Evolutionary conservation across 345 rosid species (phyloP).

Genomic region (Litchi chinensis): DNA sequence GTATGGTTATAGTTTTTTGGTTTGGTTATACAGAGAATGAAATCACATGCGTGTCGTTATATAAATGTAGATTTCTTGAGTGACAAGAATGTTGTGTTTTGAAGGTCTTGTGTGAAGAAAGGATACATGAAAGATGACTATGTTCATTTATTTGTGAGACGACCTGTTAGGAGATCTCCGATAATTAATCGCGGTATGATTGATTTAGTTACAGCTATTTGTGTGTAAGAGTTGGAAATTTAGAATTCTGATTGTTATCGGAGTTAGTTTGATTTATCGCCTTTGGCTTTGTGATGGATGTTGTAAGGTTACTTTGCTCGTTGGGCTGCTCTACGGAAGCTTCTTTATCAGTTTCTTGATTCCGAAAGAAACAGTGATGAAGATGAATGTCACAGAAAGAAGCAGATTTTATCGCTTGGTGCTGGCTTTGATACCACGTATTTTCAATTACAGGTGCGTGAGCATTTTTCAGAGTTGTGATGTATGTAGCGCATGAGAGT

Average conservation of each 20-base stretch:
- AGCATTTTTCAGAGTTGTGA: slow-evolving; percentile 18
- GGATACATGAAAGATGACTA: slow-evolving; percentile 96
- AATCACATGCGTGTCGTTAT: not conserved
- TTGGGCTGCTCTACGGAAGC: slow-evolving; percentile 93
- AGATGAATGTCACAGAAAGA: slow-evolving; percentile 38
- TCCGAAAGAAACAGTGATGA: slow-evolving; percentile 31
- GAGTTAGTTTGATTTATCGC: not conserved
- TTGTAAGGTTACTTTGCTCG: slow-evolving; percentile 84
- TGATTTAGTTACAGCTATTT: slow-evolving; percentile 11
- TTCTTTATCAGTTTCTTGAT: slow-evolving; percentile 78
- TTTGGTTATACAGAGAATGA: not conserved
- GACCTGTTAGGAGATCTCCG: slow-evolving; percentile 90
- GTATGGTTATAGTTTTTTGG: not conserved
- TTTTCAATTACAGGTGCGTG: slow-evolving; percentile 81
- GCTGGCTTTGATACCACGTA: slow-evolving; percentile 93
- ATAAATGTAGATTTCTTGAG: not conserved
- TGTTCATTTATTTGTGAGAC: slow-evolving; percentile 77
- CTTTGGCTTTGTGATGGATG: not conserved
- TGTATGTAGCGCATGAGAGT: not conserved
- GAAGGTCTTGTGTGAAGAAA: slow-evolving; percentile 84
- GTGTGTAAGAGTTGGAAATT: not conserved
- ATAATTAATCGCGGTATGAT: slow-evolving; percentile 84
- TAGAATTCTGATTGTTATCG: not conserved
- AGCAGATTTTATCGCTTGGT: slow-evolving; percentile 92
- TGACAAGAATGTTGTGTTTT: not conserved